Base-by-base conservation (phyloP, 23 red algal genomes). In the Chondrus crispus region DNA sequence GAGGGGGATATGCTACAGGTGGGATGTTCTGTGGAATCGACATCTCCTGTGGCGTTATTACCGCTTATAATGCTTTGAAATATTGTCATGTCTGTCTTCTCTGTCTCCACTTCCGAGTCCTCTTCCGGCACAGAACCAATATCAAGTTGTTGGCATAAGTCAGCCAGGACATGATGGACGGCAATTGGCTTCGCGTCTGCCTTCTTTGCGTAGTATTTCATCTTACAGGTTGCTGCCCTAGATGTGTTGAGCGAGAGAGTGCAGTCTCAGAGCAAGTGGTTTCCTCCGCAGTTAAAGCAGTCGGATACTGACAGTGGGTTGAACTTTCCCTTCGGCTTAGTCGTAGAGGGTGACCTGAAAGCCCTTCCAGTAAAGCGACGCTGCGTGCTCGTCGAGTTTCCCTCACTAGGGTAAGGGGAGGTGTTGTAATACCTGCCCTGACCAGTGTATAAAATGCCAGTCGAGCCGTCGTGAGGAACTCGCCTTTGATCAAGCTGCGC, bases 351-450 rank as follows among this genome's bases (percentile, higher is more conserved):
- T n/a, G 81, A 48, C 50, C 64, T 85, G 57, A 33, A 2, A 18
- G 50, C 29, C 22, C 44, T 85, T 62, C 12, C 3, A n/a, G 52
- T 38, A 33, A 14, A 45, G 0, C 49, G 16, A 11, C 37, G 20
- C 18, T 48, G 3, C 40, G 40, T 30, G 16, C 2, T 4, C 0
- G n/a, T 53, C 28, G 29, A 41, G 5, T 36, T 2, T 40, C 64
- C 2, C n/a, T n/a, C n/a, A n/a, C n/a, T n/a, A n/a, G n/a, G n/a
- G n/a, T n/a, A n/a, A n/a, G n/a, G n/a, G n/a, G 3, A 32, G 52
- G 2, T 85, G 30, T 12, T 85, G 26, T 26, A 29, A 42, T 85
- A 85, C 50, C 81, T 66, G 32, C 81, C 53, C 57, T 85, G 79
- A 26, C 79, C 79, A 62, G 35, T 46, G 51, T 62, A 66, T 46